Percentiles rank a stretch among this genome's conserved stretches.
Evolutionary conservation across 352 stramenopile species (phyloP).

Genomic region (Pythium inflatum): DNA sequence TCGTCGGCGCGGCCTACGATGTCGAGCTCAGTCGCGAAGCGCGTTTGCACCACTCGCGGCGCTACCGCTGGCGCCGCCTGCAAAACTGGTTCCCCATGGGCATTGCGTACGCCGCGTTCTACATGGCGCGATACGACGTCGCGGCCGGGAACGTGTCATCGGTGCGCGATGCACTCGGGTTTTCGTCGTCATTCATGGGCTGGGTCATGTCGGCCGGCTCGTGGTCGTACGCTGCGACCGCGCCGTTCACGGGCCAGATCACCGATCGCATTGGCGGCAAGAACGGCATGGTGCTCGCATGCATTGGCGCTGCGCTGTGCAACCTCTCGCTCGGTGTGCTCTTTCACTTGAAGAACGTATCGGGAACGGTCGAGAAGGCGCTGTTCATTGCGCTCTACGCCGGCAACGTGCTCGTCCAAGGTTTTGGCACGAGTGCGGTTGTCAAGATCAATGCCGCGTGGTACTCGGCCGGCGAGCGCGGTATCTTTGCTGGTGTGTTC

Average conservation of each 20-base stretch:
- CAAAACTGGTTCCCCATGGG: constrained; percentile 83
- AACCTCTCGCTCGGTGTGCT: constrained; percentile 62
- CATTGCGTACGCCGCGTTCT: constrained; percentile 74
- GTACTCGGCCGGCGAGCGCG: constrained; percentile 66
- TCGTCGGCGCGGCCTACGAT: constrained; percentile 60
- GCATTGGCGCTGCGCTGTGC: constrained; percentile 60
- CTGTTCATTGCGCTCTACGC: constrained; percentile 71
- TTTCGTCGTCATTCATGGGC: constrained; percentile 74
- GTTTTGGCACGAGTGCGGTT: constrained; percentile 80
- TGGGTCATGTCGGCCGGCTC: constrained; percentile 75
- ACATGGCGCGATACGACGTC: constrained; percentile 82
- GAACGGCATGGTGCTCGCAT: constrained; percentile 75
- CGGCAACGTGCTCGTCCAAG: constrained; percentile 68
- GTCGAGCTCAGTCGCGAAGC: constrained; percentile 62
- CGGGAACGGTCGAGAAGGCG: constrained; percentile 37
- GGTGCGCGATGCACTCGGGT: constrained; percentile 54
- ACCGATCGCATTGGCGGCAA: constrained; percentile 73
- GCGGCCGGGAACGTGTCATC: constrained; percentile 68
- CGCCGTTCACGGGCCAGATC: constrained; percentile 70
- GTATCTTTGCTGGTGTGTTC: constrained; percentile 73
- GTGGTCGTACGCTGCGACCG: constrained; percentile 72
- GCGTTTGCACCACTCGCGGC: constrained; percentile 54
- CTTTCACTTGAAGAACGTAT: constrained; percentile 48
- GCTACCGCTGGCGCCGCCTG: constrained; percentile 67
- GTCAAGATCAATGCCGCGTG: constrained; percentile 86